Percentiles rank a stretch among this genome's conserved stretches.
These are phyloP conservation scores for Penicillium sp. DNA, from an alignment of 2,329 filamentous ascomycete genomes.

Conservation along the genomic window DNA sequence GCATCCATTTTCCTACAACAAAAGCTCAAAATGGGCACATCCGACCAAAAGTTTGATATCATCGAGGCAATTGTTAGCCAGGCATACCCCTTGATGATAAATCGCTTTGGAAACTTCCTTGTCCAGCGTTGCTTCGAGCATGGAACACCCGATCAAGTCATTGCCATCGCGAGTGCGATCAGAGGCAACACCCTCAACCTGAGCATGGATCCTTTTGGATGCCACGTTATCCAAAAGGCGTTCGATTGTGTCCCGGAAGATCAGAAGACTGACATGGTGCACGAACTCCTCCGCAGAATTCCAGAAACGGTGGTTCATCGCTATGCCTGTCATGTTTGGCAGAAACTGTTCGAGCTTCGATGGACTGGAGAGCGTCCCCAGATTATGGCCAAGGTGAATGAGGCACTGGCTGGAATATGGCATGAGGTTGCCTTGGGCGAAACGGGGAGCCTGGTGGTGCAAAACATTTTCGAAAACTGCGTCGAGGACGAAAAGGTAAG, in stretches of 20 bases:
- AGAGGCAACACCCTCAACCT: constrained; percentile 90
- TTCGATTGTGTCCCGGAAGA: constrained; percentile 97
- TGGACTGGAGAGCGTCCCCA: constrained; percentile 94
- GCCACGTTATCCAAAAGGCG: constrained; percentile 97
- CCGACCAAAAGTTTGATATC: constrained; percentile 95
- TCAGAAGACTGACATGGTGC: constrained; percentile 99
- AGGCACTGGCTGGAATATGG: constrained; percentile 95
- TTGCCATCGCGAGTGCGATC: constrained; percentile 92
- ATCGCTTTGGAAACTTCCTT: constrained; percentile 97
- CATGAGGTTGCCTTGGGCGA: constrained; percentile 96
- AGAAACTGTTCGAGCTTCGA: constrained; percentile 96
- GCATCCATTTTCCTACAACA: constrained; percentile 98
- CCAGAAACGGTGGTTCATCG: constrained; percentile 98
- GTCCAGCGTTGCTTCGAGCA: constrained; percentile 99
- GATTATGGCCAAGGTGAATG: constrained; percentile 98
- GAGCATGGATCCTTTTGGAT: constrained; percentile 98
- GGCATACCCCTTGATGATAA: constrained; percentile 95
- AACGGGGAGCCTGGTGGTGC: constrained; percentile 95
- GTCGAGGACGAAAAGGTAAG: constrained; percentile 95
- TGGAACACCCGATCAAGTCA: constrained; percentile 89
- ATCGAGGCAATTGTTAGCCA: constrained; percentile 94
- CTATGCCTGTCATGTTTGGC: constrained; percentile 99
- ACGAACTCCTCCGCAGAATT: constrained; percentile 90
- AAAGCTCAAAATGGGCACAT: constrained; percentile 94
- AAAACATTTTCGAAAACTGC: constrained; percentile 99